Evolutionary conservation across 2,329 filamentous ascomycete genomes (phyloP).

Genomic region (Diaporthe nobilis): DNA sequence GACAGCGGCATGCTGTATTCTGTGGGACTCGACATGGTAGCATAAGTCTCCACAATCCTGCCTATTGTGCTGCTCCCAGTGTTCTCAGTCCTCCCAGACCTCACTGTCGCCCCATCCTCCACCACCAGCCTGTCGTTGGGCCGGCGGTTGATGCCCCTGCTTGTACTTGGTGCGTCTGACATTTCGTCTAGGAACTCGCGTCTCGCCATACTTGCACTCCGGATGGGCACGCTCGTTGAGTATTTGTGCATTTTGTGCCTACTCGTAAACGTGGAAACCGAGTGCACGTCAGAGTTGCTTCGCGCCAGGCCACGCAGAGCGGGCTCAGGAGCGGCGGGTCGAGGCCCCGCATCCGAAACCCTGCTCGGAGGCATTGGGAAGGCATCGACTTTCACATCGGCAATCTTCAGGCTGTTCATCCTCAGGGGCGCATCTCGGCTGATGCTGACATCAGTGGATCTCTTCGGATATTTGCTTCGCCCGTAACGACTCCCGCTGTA

Average conservation of each 20-base stretch:
- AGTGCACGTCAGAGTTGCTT: constrained; percentile 12
- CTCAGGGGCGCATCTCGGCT: constrained; percentile 1
- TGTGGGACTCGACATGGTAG: constrained; percentile 6
- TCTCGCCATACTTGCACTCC: constrained; percentile 14
- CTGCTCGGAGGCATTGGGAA: neutral
- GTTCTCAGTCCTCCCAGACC: constrained; percentile 15
- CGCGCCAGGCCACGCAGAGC: neutral
- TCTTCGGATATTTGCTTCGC: constrained; percentile 12
- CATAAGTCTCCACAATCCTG: constrained; percentile 7
- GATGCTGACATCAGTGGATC: constrained; percentile 8
- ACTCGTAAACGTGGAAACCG: constrained; percentile 4
- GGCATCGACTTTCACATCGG: neutral
- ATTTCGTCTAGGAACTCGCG: neutral
- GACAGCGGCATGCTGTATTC: neutral
- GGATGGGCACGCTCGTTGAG: constrained; percentile 8
- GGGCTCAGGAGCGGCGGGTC: neutral
- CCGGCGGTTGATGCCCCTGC: neutral
- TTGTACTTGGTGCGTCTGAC: neutral
- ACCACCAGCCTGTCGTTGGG: neutral
- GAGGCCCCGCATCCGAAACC: neutral
- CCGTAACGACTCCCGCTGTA: constrained; percentile 23
- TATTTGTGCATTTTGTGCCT: constrained; percentile 23
- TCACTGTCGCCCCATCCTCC: constrained; percentile 13
- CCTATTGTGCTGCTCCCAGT: constrained; percentile 23
- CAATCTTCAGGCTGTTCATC: constrained; percentile 13